These are phyloP conservation scores for Pythium periplocum DNA, from an alignment of 352 stramenopile genomes.

Conservation along the genomic window DNA sequence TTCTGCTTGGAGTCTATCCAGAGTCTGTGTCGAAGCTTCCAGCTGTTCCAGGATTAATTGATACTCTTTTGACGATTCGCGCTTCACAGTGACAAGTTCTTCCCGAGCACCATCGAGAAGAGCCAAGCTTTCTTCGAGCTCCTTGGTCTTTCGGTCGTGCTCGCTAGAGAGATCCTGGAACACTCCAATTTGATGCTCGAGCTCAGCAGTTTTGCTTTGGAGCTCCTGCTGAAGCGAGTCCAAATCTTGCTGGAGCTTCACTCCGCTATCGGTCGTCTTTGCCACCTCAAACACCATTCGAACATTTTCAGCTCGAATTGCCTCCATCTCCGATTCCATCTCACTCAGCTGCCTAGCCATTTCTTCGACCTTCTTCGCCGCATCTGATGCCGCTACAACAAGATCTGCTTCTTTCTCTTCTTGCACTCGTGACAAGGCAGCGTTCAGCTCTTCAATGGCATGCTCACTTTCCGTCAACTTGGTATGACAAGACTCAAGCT, in stretches of 20 bases:
- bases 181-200: background rate
- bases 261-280: slow-evolving; percentile 52
- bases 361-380: slow-evolving; percentile 19
- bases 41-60: background rate
- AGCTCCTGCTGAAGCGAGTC: slow-evolving; percentile 16
- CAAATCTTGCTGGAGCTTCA: slow-evolving; percentile 57
- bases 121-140: slow-evolving; percentile 9
- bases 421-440: slow-evolving; percentile 1
- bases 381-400: background rate
- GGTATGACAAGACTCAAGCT: slow-evolving; percentile 4
- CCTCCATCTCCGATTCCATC: slow-evolving; percentile 39
- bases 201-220: slow-evolving; percentile 3
- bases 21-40: background rate
- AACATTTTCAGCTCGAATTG: slow-evolving; percentile 66
- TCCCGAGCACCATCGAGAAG: slow-evolving; percentile 1
- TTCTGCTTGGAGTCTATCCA: background rate
- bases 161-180: background rate
- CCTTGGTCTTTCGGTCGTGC: background rate
- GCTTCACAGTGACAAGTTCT: slow-evolving; percentile 3
- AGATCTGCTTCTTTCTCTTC: slow-evolving; percentile 6
- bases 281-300: slow-evolving; percentile 75
- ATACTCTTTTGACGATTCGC: no score
- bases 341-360: slow-evolving; percentile 29
- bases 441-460: slow-evolving; percentile 6
- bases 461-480: background rate